phyloP scores from a whole-genome alignment of 176 grass and related monocot genomes.

The Aegilops speltoides region DNA sequence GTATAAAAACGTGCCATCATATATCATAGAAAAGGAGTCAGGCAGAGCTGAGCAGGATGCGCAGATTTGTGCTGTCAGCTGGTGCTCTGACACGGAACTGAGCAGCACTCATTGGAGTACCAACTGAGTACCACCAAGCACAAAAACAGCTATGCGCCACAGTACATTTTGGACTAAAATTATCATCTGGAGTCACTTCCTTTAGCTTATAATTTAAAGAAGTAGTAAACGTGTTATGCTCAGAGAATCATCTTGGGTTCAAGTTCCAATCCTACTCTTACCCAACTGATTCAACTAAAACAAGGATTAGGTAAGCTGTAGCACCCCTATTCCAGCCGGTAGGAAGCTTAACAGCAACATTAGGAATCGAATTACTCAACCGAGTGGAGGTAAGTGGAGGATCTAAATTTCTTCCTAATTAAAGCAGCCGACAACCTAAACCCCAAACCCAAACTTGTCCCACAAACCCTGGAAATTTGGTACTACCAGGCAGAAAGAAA shows the following conservation, averaged over 20 bases:
- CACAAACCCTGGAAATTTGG: neutral
- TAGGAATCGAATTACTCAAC: neutral
- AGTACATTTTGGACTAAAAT: neutral
- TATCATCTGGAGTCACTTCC: neutral
- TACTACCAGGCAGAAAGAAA: neutral
- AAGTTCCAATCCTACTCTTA: neutral
- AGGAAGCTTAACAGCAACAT: slow-evolving; percentile 3
- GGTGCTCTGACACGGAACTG: slow-evolving; percentile 8
- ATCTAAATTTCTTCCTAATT: neutral
- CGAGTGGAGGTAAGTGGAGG: neutral
- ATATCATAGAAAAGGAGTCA: neutral
- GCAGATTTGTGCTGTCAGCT: slow-evolving; percentile 8
- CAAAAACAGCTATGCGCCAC: slow-evolving; percentile 7
- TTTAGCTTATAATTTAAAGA: neutral
- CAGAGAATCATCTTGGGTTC: neutral
- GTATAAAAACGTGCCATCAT: neutral
- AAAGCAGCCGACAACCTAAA: slow-evolving; percentile 1
- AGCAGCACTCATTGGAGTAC: neutral
- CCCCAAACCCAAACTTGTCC: neutral
- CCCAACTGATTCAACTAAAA: neutral
- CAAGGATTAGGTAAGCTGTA: neutral
- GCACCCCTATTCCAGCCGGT: neutral
- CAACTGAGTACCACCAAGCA: neutral
- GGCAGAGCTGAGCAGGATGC: neutral
- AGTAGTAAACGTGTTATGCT: neutral